These are phyloP conservation scores for Platanthera zijinensis DNA, from an alignment of 106 monocot species.

Conservation along the genomic window DNA sequence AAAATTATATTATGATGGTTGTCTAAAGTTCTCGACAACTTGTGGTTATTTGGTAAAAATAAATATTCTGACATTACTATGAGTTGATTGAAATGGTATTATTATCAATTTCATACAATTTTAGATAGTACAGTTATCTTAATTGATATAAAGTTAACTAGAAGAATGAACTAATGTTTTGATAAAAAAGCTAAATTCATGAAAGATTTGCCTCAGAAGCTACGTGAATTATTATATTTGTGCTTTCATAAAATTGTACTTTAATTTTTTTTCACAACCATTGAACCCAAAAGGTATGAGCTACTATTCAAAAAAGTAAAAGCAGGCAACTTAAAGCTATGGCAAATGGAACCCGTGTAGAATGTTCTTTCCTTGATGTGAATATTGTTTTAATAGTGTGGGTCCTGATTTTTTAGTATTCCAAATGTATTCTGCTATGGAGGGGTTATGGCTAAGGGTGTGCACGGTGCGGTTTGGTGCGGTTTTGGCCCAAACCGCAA, in stretches of 20 bases:
- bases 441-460: no score
- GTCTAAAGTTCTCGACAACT: not conserved
- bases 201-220: not conserved
- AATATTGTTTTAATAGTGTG: not conserved
- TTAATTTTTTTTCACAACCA: not conserved
- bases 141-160: not conserved
- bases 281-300: not conserved
- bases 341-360: not conserved
- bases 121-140: not conserved
- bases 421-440: not conserved
- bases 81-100: not conserved
- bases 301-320: not conserved
- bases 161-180: not conserved
- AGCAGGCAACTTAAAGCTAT: not conserved
- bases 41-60: not conserved
- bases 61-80: not conserved
- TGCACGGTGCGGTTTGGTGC: no score
- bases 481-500: no score
- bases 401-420: not conserved
- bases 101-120: not conserved
- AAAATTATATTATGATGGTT: not conserved
- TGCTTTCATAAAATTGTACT: not conserved
- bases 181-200: constrained; percentile 1
- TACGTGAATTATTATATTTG: not conserved
- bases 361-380: not conserved